Base-by-base conservation (phyloP, 108 stramenopile species). In the Cyclotella kingstonii region DNA sequence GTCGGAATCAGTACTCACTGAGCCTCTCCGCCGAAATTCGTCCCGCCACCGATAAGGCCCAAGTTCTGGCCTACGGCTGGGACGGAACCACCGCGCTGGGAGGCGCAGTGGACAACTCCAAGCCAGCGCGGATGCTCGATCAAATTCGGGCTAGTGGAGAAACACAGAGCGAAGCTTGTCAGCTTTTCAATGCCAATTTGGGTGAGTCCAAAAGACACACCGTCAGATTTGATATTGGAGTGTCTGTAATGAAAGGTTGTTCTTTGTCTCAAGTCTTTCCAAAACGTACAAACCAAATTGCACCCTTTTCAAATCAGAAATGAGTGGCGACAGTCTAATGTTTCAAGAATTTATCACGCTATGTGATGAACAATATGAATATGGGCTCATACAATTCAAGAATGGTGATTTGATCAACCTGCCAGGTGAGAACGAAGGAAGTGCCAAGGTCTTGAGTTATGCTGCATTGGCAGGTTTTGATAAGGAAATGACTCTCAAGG, bases 31-130 rank as follows among this genome's bases (percentile, higher is more conserved):
- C 84, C 41, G 81, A 95, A 54, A 91, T 91, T 49, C 83, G 90
- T 33, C 68, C 59, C 28, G 68, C 81, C 33, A 67, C 84, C 22
- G 73, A 86, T 33, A 87, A 87, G 66, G 40, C 81, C 43, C 51
- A 89, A 17, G 83, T 80, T 18, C 78, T 91, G 28, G 81, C 68
- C 38, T 81, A 66, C 44, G 79, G 90, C 17, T 93, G 91, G 91
- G 91, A 93, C 60, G 91, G 91, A 30, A 86, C 91, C 15, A 87
- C 87, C 14, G 86, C 91, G 7, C 76, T 85, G 2, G 91, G 91
- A 17, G 86, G 86, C 22, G 91, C 91, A 10, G 91, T 84, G 3
- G 91, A 79, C 28, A 70, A 75, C 47, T 79, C 86, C 41, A 73
- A 74, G 51, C 91, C 91, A 0, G 78, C 86, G 10, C 81, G 91